phyloP scores from a whole-genome alignment of 169 alveolate genomes.

The Plasmodium knowlesi region DNA sequence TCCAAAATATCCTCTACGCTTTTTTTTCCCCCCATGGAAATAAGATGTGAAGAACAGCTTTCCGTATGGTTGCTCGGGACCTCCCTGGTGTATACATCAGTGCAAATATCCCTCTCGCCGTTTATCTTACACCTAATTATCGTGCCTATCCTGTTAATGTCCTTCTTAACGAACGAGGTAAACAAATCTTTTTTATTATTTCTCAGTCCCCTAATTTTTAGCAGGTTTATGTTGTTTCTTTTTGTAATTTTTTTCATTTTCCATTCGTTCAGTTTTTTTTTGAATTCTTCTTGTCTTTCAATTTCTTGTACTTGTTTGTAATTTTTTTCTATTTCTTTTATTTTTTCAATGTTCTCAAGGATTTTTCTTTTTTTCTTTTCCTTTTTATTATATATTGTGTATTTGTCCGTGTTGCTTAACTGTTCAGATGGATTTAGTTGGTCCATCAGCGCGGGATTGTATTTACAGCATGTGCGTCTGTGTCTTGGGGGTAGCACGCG shows the following conservation, averaged over 20 bases:
- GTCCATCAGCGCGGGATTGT: not conserved
- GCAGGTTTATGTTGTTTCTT: conserved; percentile 48
- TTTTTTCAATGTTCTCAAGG: conserved; percentile 53
- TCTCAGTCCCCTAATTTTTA: conserved; percentile 45
- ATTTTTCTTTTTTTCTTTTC: conserved; percentile 20
- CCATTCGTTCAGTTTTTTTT: conserved; percentile 19
- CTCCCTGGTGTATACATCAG: not conserved
- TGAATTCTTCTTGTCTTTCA: conserved; percentile 36
- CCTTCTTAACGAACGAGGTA: conserved; percentile 12
- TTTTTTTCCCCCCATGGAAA: not conserved
- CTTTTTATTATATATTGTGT: not conserved
- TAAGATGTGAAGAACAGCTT: not conserved
- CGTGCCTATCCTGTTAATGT: conserved; percentile 6
- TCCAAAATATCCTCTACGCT: not conserved
- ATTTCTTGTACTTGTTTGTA: conserved; percentile 40
- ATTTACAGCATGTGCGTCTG: not conserved
- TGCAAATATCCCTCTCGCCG: not conserved
- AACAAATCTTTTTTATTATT: conserved; percentile 6
- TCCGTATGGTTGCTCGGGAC: not conserved
- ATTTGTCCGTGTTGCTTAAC: not conserved
- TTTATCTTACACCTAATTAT: conserved; percentile 38
- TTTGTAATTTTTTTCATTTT: conserved; percentile 33
- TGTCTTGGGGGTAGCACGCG: not conserved
- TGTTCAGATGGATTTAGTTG: not conserved
- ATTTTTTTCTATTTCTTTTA: conserved; percentile 61